Evolutionary conservation across 2,329 filamentous ascomycete species (phyloP), one percentile per base, ranked within the genome.

Genomic region (Didymella glomerata): DNA sequence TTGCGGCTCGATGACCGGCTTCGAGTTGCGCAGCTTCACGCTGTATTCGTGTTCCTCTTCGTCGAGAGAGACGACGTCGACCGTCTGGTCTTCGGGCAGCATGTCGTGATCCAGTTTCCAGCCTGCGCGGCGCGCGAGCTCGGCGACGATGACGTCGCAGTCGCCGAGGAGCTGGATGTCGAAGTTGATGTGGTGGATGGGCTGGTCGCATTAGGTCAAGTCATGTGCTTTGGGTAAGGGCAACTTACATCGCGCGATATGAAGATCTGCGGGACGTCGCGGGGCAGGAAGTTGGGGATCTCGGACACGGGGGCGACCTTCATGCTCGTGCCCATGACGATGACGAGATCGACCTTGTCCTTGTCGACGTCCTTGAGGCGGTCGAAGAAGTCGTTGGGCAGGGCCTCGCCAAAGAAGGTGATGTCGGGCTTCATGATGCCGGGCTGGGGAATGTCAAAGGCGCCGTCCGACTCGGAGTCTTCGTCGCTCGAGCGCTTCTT

Each of bases 341-440:
- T 89, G 66, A 98, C 91, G 16, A 99, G 84, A 75, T 99, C 95
- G 1, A 91, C 91, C 57, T 86, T 83, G 64, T 92, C 86, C 59
- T 88, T 87, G 77, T 99, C 95, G 68, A 92, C 85, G 60, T 91
- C 84, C n/a, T 91, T 87, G 14, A 98, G 85, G 8, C 93, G 89
- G 48, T 86, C 83, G 57, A 90, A 90, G 78, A 99, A 99, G 66
- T 87, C 86, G 68, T 91, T 88, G 0, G 94, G 93, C 1, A 99
- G 88, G 49, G 88, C 85, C 79, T 99, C 95, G 67, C 94, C 94
- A 71, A 98, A 98, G 81, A 99, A 98, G 46, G 92, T 98, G 73
- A 99, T 98, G 79, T 98, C 94, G 9, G 95, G 95, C 83, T 86
- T 97, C 92, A 96, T 96, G 74, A 96, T 88, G 56, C 91, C 92